phyloP scores from a whole-genome alignment of 352 stramenopile genomes.

The Phytopythium helicoides region DNA sequence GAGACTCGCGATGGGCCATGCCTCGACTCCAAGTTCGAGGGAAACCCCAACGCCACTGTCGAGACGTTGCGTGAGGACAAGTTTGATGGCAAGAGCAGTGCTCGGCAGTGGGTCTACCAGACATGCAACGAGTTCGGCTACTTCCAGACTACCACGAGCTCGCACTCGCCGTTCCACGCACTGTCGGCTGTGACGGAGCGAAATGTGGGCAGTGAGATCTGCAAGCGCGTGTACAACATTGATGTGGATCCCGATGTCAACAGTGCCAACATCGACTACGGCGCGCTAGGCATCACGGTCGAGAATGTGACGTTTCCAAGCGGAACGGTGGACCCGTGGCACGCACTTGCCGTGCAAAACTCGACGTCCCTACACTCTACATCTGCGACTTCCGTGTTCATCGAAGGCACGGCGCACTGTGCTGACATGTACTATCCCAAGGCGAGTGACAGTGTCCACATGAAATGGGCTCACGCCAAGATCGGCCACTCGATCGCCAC shows the following conservation, averaged over 20 bases:
- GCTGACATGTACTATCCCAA: slow-evolving; percentile 83
- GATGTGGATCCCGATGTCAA: slow-evolving; percentile 51
- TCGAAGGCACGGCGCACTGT: slow-evolving; percentile 80
- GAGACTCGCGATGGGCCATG: slow-evolving; percentile 54
- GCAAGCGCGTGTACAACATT: slow-evolving; percentile 79
- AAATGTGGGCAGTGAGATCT: slow-evolving; percentile 74
- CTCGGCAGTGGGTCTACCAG: slow-evolving; percentile 85
- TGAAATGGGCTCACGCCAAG: slow-evolving; percentile 69
- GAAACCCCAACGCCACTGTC: slow-evolving; percentile 55
- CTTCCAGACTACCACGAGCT: slow-evolving; percentile 73
- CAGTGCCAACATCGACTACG: slow-evolving; percentile 75
- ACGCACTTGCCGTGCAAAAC: slow-evolving; percentile 77
- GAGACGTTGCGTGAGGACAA: slow-evolving; percentile 54
- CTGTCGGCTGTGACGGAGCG: slow-evolving; percentile 68
- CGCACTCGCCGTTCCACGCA: slow-evolving; percentile 57
- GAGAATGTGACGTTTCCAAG: slow-evolving; percentile 80
- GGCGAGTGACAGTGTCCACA: slow-evolving; percentile 36
- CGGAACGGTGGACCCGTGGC: slow-evolving; percentile 85
- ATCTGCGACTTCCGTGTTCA: slow-evolving; percentile 62
- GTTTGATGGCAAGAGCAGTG: slow-evolving; percentile 70
- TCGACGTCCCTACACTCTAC: slow-evolving; percentile 50
- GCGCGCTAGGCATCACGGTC: slow-evolving; percentile 69
- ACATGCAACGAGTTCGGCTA: slow-evolving; percentile 91
- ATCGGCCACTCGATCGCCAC: slow-evolving; percentile 45
- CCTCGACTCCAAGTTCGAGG: slow-evolving; percentile 81